Base-by-base conservation (phyloP, 192 early-diverging fungal species). In the Coemansia sp. region DNA sequence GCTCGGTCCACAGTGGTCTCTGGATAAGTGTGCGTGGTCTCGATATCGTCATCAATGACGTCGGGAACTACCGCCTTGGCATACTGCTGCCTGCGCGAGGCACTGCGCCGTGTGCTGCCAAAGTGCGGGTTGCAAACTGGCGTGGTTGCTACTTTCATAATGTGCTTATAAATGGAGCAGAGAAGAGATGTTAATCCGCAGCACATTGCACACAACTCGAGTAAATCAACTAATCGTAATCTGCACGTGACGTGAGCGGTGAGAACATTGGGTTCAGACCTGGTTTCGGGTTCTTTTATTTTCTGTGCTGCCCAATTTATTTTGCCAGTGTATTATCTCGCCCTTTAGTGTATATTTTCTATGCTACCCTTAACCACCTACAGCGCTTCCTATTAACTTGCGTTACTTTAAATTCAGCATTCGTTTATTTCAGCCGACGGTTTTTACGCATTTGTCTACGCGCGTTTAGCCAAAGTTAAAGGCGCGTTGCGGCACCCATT, bases 11-110 rank as follows among this genome's bases (percentile, higher is more conserved):
- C 24, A 0, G 70, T 24, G 1, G 83, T 80, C 53, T 68, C 69
- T 3, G 88, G 88, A 39, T 79, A 88, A 10, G 63, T 62, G 29
- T 68, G 69, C 37, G 70, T 59, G 2, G 81, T 83, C 38, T 70
- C 66, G 41, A 83, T 61, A 41, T 83, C 81, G 54, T 83, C 81
- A 59, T 83, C 81, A 53, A 83, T 76, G 7, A 50, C 43, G 19
- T 59, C 69, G 1, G 79, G 79, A 21, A 57, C 66, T 3, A 73
- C 65, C 1, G 79, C 75, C 0, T 57, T 49, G 14, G 60, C 68
- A 38, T 62, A 82, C 2, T 73, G 75, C 11, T 64, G 66, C 27
- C 48, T 55, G 55, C 68, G 79, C 10, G 79, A 64, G 2, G 66
- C 62, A 9, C 66, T 76, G 27, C 56, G 66, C 17, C 65, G 60